Evolutionary conservation across 2,329 filamentous ascomycete species (phyloP).

Genomic region (Periglandula ipomoeae): DNA sequence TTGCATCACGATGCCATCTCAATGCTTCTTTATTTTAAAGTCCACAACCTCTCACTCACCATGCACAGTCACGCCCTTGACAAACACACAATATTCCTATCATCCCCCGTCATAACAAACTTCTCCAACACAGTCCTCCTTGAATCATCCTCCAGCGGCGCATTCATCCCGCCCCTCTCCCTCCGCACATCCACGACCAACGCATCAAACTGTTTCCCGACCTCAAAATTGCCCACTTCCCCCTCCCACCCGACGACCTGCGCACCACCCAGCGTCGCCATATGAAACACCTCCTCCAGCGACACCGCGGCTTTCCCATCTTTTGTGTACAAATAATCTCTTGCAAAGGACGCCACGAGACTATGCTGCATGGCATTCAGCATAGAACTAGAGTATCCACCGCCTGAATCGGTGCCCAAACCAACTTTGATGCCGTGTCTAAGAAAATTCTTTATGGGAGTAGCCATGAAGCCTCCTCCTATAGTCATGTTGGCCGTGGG

Average conservation of each 20-base stretch:
- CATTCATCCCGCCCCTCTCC: conserved; percentile 33
- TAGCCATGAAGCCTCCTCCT: conserved; percentile 53
- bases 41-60: conserved; percentile 5
- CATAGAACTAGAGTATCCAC: conserved; percentile 52
- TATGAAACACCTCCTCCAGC: conserved; percentile 45
- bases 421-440: conserved; percentile 53
- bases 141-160: conserved; percentile 39
- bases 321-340: conserved; percentile 28
- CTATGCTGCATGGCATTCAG: conserved; percentile 49
- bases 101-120: conserved; percentile 57
- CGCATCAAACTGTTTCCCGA: conserved; percentile 56
- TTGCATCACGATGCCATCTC: no score
- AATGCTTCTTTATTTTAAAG: not conserved
- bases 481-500: conserved; percentile 56
- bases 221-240: conserved; percentile 45
- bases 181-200: conserved; percentile 34
- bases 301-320: conserved; percentile 33
- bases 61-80: conserved; percentile 31
- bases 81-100: conserved; percentile 53
- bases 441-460: conserved; percentile 49
- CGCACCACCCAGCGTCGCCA: conserved; percentile 54
- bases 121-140: conserved; percentile 45
- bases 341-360: conserved; percentile 43
- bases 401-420: conserved; percentile 55
- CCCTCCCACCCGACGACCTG: conserved; percentile 44